Evolutionary conservation across 2,329 filamentous ascomycete genomes (phyloP).

Genomic region (Lasiodiplodia gonubiensis): DNA sequence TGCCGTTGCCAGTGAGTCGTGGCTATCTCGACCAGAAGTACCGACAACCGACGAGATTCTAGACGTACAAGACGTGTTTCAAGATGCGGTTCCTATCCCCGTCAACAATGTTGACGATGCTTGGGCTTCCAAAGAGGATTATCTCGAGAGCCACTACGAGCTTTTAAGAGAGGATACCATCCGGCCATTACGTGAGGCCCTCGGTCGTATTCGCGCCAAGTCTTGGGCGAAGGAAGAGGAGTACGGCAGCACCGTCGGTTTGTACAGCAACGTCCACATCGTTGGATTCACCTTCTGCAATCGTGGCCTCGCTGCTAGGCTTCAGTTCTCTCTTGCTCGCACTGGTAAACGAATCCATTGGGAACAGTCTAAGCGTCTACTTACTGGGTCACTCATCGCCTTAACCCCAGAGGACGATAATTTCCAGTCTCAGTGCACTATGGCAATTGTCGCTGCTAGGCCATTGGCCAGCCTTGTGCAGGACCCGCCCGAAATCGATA

Average conservation of each 20-base stretch:
- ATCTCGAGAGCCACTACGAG: conserved; percentile 75
- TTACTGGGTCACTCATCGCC: conserved; percentile 61
- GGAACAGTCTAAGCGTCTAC: conserved; percentile 64
- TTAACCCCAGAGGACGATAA: conserved; percentile 62
- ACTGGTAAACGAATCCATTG: conserved; percentile 72
- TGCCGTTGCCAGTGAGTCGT: background rate
- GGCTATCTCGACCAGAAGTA: conserved; percentile 55
- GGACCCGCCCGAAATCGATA: conserved; percentile 73
- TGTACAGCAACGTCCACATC: conserved; percentile 41
- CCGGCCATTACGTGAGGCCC: conserved; percentile 70
- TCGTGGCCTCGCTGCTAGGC: conserved; percentile 67
- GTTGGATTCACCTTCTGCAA: conserved; percentile 61
- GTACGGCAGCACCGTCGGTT: conserved; percentile 42
- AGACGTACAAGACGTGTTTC: conserved; percentile 28
- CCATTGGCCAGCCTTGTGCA: conserved; percentile 67
- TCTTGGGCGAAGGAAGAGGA: conserved; percentile 65
- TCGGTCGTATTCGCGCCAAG: conserved; percentile 60
- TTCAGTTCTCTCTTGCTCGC: conserved; percentile 73
- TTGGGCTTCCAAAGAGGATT: conserved; percentile 67
- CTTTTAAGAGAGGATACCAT: conserved; percentile 77
- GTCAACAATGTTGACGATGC: conserved; percentile 51
- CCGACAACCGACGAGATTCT: conserved; percentile 62
- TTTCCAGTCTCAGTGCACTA: conserved; percentile 69
- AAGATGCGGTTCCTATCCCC: background rate
- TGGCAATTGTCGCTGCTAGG: conserved; percentile 75